Base-by-base conservation (phyloP, 1,139 yeast genomes). In the Magnusiomyces starmeri region DNA sequence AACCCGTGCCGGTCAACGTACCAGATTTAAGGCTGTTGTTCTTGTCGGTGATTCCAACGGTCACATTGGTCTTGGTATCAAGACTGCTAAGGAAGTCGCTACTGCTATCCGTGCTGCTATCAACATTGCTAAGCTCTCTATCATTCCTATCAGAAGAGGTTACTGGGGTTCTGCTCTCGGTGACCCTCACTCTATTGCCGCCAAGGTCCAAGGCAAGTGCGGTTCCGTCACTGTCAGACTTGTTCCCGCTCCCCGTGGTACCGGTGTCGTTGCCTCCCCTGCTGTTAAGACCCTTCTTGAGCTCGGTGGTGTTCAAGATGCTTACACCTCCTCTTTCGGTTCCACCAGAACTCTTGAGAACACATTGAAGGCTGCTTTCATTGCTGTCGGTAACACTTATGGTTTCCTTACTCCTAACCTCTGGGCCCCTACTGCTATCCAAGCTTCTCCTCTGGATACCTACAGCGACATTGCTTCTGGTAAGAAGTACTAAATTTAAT, bases 1-100 rank as follows among this genome's bases (percentile, higher is more conserved):
- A 81, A 92, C 99, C 83, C 85, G 96, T 81, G 99, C 99, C 71
- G 99, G 99, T 89, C 99, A 92, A 84, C 92, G 99, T 84, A 92
- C 98, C 79, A 89, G 99, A 83, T 90, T 92, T 86, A 94, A 94
- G 94, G 98, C 97, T 76, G 96, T 92, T 73, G 97, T 94, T 74
- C 90, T 92, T 73, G 89, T 92, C 75, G 99, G 99, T 83, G 98
- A 94, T 82, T 79, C 90, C 71, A 88, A 89, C 88, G 99, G 98
- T 77, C 98, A 94, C 83, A 96, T 92, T 79, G 99, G 99, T 86
- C 86, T 92, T 75, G 99, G 99, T 82, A 90, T 94, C 81, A 94
- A 94, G 89, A 90, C 97, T 76, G 96, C 98, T 71, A 92, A 92
- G 89, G 99, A 94, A 82, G 97, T 92, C 71, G 98, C 99, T 69